These are phyloP conservation scores for Penicillium maclennaniae DNA, from an alignment of 495 filamentous ascomycete species.

Conservation along the genomic window DNA sequence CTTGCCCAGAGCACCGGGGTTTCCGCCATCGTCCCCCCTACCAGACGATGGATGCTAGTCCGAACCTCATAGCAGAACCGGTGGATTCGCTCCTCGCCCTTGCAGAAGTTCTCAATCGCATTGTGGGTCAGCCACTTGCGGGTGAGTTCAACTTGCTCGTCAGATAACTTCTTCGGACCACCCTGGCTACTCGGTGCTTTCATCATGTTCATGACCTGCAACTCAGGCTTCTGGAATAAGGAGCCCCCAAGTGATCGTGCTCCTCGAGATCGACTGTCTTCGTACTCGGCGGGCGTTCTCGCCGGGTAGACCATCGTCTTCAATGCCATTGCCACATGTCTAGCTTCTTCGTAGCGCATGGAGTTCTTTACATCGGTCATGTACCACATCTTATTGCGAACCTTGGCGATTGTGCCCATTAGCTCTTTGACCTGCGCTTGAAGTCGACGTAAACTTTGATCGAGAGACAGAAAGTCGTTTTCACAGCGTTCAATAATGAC, in stretches of 20 bases:
- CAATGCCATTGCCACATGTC: slow-evolving; percentile 78
- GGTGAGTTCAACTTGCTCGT: slow-evolving; percentile 88
- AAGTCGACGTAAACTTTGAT: slow-evolving; percentile 35
- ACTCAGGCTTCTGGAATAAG: slow-evolving; percentile 77
- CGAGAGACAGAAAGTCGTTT: slow-evolving; percentile 35
- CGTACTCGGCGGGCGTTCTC: slow-evolving; percentile 38
- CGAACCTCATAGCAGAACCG: slow-evolving; percentile 90
- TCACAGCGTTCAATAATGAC: slow-evolving; percentile 43
- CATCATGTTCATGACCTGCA: slow-evolving; percentile 83
- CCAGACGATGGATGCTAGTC: slow-evolving; percentile 78
- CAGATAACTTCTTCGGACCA: slow-evolving; percentile 90
- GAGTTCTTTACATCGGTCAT: slow-evolving; percentile 94
- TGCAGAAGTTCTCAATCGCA: slow-evolving; percentile 89
- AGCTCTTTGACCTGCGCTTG: slow-evolving; percentile 33
- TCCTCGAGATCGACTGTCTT: slow-evolving; percentile 48
- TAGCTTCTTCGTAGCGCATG: slow-evolving; percentile 81
- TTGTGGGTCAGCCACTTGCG: slow-evolving; percentile 77
- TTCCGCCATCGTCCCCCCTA: slow-evolving; percentile 81
- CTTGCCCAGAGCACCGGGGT: slow-evolving; percentile 91
- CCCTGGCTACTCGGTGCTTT: slow-evolving; percentile 79
- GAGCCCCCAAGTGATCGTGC: slow-evolving; percentile 50
- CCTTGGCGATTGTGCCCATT: slow-evolving; percentile 33
- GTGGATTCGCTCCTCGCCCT: slow-evolving; percentile 92
- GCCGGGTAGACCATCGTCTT: slow-evolving; percentile 77
- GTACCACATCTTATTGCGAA: slow-evolving; percentile 97